Percentiles rank a stretch among this genome's conserved stretches.
These are phyloP conservation scores for Ceratobasidium sp. DNA, from an alignment of 1,284 basidiomycete species.

Conservation along the genomic window DNA sequence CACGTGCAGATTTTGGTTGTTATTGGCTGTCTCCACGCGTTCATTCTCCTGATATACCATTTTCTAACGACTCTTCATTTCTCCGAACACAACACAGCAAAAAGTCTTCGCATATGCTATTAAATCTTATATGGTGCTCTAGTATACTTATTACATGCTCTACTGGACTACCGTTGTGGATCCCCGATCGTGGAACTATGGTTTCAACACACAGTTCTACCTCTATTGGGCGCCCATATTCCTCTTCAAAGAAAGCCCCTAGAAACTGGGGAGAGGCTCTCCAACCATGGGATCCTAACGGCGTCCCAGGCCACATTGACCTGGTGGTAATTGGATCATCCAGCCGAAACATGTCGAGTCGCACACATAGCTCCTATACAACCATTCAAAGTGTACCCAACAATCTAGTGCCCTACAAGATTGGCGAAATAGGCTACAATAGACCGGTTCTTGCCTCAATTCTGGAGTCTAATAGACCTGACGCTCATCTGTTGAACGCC, in stretches of 20 bases:
- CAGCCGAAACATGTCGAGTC: neutral
- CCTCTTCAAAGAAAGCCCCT: neutral
- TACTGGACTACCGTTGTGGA: conserved; percentile 2
- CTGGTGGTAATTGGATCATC: neutral
- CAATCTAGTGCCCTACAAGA: neutral
- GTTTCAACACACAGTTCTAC: neutral
- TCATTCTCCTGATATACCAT: neutral
- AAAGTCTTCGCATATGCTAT: neutral
- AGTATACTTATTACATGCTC: neutral
- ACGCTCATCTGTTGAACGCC: conserved; percentile 10
- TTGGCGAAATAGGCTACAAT: conserved; percentile 31
- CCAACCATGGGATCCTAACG: conserved; percentile 22
- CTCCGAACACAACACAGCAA: neutral
- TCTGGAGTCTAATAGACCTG: neutral
- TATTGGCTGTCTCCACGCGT: neutral
- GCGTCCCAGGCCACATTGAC: conserved; percentile 28
- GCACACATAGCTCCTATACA: neutral
- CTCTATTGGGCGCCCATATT: neutral
- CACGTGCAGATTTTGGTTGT: neutral
- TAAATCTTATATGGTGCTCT: neutral
- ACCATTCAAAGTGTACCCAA: neutral
- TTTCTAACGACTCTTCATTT: neutral
- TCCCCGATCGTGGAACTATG: neutral
- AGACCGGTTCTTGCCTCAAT: neutral
- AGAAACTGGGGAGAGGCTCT: neutral